phyloP scores from a whole-genome alignment of 2,329 filamentous ascomycete genomes.

The Tolypocladium cylindrosporum region DNA sequence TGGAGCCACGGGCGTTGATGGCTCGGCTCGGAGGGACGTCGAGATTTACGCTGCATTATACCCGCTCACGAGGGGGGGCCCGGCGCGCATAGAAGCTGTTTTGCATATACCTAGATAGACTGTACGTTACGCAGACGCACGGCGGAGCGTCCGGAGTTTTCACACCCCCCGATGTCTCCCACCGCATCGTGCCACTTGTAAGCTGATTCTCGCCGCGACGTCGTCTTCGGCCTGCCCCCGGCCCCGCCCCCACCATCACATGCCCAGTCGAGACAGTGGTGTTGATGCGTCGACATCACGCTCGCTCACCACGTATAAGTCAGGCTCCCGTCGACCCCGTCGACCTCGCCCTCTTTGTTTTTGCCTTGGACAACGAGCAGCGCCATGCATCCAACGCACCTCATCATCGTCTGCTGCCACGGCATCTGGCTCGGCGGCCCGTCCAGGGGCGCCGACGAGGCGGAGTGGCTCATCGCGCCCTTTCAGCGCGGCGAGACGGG shows the following conservation, averaged over 20 bases:
- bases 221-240: not conserved
- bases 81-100: not conserved
- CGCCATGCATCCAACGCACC: conserved; percentile 24
- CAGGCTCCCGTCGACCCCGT: not conserved
- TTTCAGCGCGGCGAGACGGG: conserved; percentile 72
- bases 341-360: not conserved
- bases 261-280: not conserved
- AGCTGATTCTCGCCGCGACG: not conserved
- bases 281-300: too few relatives aligned
- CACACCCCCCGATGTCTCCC: not conserved
- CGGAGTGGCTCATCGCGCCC: conserved; percentile 62
- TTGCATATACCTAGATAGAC: not conserved
- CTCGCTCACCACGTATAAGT: not conserved
- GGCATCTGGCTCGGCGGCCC: conserved; percentile 61
- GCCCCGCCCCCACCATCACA: not conserved
- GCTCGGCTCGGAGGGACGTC: not conserved
- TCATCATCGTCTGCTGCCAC: conserved; percentile 79
- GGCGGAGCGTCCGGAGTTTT: not conserved
- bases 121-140: not conserved
- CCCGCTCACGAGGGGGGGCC: not conserved
- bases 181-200: not conserved
- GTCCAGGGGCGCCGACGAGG: conserved; percentile 39
- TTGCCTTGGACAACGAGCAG: not conserved
- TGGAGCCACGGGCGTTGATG: not conserved
- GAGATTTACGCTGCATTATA: not conserved